Evolutionary conservation across 331 rosid genomes (phyloP).

Genomic region (Malus hybrid): DNA sequence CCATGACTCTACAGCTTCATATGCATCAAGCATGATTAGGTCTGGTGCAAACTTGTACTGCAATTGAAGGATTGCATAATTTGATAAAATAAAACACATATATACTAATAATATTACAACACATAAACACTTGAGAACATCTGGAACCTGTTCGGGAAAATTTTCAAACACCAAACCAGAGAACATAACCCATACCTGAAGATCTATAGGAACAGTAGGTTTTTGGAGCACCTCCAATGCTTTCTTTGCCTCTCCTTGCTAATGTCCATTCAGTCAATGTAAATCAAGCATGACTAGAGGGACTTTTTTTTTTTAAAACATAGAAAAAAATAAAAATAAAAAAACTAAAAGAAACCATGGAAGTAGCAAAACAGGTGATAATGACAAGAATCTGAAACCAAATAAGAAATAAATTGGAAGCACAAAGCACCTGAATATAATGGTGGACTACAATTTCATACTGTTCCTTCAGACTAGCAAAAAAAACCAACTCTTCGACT

Average conservation of each 20-base stretch:
- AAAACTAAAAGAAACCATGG: not conserved
- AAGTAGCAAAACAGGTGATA: conserved; percentile 1
- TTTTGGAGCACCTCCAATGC: conserved; percentile 91
- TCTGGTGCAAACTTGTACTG: conserved; percentile 97
- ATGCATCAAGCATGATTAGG: conserved; percentile 93
- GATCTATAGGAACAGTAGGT: conserved; percentile 71
- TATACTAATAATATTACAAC: not conserved
- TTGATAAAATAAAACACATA: not conserved
- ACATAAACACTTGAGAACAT: not conserved
- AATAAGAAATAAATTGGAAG: not conserved
- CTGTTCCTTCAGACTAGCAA: conserved; percentile 90
- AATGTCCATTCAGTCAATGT: not conserved
- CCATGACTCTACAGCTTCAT: conserved; percentile 99
- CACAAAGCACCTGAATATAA: conserved; percentile 75
- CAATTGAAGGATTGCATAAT: conserved; percentile 16
- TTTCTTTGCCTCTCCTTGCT: conserved; percentile 98
- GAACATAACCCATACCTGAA: conserved; percentile 58
- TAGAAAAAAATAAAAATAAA: not conserved
- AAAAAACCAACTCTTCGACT: conserved; percentile 89
- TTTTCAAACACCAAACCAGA: not conserved
- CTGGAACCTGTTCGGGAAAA: not conserved
- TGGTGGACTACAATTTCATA: conserved; percentile 89
- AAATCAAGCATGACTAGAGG: not conserved
- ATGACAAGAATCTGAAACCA: not conserved
- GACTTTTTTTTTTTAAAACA: not conserved